Conservation (phyloP, 306 rosid genomes). For the Dryas octopetala region DNA sequence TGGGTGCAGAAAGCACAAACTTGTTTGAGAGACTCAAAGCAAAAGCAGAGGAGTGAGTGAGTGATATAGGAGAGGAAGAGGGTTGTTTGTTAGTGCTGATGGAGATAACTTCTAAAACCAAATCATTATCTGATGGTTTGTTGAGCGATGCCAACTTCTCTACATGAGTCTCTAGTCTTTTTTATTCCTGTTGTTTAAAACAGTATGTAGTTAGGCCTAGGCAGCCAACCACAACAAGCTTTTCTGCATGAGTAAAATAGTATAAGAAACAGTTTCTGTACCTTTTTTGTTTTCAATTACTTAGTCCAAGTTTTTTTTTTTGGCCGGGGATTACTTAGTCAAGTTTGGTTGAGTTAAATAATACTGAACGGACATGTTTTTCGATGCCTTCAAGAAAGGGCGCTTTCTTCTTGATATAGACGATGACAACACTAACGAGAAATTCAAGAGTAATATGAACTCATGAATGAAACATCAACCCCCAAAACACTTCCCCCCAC, state of each 20-base stretch:
- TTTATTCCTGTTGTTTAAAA: neutral
- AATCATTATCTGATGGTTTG: neutral
- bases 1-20: neutral
- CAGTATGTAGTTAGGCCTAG: neutral
- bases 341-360: neutral
- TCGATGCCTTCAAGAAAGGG: neutral
- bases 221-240: conserved; percentile 17
- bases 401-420: neutral
- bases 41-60: neutral
- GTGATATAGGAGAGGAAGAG: neutral
- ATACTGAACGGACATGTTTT: neutral
- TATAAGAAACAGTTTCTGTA: neutral
- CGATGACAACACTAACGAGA: neutral
- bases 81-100: neutral
- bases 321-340: neutral
- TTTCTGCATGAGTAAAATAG: neutral
- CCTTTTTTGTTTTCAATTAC: neutral
- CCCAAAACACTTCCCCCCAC: neutral
- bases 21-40: neutral
- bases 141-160: conserved; percentile 14
- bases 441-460: neutral
- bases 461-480: neutral
- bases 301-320: neutral
- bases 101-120: conserved; percentile 1
- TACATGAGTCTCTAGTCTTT: neutral